Base-by-base conservation (phyloP, 176 grass and related monocot species). In the Saccharum officinarum region DNA sequence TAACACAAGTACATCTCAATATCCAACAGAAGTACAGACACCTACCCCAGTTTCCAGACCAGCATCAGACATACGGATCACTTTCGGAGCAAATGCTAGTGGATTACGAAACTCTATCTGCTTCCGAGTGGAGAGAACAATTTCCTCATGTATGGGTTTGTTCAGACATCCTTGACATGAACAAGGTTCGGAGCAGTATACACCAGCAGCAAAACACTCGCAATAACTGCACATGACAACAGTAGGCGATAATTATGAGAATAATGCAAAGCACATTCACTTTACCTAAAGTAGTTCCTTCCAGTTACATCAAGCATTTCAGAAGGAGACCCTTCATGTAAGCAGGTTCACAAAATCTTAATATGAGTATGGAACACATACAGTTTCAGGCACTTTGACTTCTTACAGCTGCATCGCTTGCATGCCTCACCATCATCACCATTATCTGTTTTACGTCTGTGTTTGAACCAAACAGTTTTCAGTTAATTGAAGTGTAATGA, bases 331-430 rank as follows among this genome's bases (percentile, higher is more conserved):
- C 45, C 16, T 77, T 37, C 16, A 17, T 59, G 25, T 67, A 79
- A 69, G 10, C 40, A 68, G 16, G 30, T 41, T 49, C 45, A 87
- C 4, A 50, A 37, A 37, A 80, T 87, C 5, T 49, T 67, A 86
- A 64, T 30, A 22, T 10, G 71, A 90, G 70, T 62, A 26, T 26
- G 23, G 74, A 77, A 20, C 26, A 77, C 93, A 75, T 69, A 99
- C 97, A 99, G 88, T 91, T 99, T 99, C 79, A 99, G 86, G 86
- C 97, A 99, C 86, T 99, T 99, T 54, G 97, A 99, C 71, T 99
- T 99, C 86, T 99, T 99, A 78, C 97, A 99, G 81, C 94, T 99
- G 86, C 97, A 99, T 38, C 94, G 90, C 82, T 99, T 99, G 90
- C 97, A 99, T 76, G 92, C 85, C 15, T 96, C 97, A 61, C 90